Evolutionary conservation across 495 filamentous ascomycete species (phyloP).

Genomic region (Aspergillus leporis): DNA sequence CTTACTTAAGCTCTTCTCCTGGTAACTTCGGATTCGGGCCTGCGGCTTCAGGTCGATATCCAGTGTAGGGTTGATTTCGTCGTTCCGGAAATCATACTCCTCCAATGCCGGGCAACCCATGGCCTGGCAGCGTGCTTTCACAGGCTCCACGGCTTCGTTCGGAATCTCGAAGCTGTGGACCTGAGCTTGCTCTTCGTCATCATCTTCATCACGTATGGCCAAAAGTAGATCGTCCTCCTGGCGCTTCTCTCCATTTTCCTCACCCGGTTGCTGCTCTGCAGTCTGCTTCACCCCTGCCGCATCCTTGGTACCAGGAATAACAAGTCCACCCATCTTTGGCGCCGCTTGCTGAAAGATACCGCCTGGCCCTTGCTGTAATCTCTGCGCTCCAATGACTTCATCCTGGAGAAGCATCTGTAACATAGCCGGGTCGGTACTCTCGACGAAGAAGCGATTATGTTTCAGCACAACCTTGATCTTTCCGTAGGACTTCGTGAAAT

Average conservation of each 20-base stretch:
- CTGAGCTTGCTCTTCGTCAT: slow-evolving; percentile 86
- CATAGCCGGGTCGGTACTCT: slow-evolving; percentile 82
- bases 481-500: slow-evolving; percentile 85
- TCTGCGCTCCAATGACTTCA: slow-evolving; percentile 63
- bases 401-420: slow-evolving; percentile 80
- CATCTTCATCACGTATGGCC: slow-evolving; percentile 72
- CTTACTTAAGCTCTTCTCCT: slow-evolving; percentile 95
- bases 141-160: slow-evolving; percentile 72
- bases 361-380: slow-evolving; percentile 59
- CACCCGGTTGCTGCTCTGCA: slow-evolving; percentile 40
- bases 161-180: slow-evolving; percentile 95
- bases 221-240: slow-evolving; percentile 61
- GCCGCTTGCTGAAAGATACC: slow-evolving; percentile 78
- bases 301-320: slow-evolving; percentile 93
- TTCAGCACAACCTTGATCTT: slow-evolving; percentile 96
- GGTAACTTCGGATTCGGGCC: slow-evolving; percentile 85
- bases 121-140: slow-evolving; percentile 86
- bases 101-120: slow-evolving; percentile 86
- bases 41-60: slow-evolving; percentile 88
- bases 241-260: slow-evolving; percentile 27
- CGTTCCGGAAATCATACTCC: slow-evolving; percentile 98
- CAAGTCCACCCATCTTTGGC: slow-evolving; percentile 83
- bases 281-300: slow-evolving; percentile 81
- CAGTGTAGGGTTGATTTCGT: slow-evolving; percentile 81
- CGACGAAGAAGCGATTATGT: slow-evolving; percentile 90